Evolutionary conservation across 345 rosid species (phyloP), one percentile per base, ranked within the genome.

Genomic region (Barbarea vulgaris): DNA sequence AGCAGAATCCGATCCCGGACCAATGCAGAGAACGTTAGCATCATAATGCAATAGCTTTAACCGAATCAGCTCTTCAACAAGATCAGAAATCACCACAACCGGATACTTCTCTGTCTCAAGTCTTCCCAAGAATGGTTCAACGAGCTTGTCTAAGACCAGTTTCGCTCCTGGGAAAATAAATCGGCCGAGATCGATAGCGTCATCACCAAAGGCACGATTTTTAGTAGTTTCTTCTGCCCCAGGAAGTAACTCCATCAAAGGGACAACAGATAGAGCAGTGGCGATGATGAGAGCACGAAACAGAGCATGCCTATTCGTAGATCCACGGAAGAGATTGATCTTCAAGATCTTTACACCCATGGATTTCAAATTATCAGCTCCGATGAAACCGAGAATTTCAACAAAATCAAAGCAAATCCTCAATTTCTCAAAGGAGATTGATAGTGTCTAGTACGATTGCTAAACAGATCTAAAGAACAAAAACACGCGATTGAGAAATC

Each of bases 21-120:
- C 91, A 5, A 88, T 88, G 70, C 80, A 89, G 61, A 91, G 89
- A 84, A 87, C 76, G 67, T 82, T 85, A 4, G 82, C 84, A 67
- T 74, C 61, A 54, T 74, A 50, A 73, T 67, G 79, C 77, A 89
- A 47, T 79, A 91, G 73, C 41, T 80, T 72, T 82, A 77, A 77
- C 17, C 67, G 65, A 81, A 81, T 79, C 0, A 91, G 79, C 87
- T 84, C 88, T 67, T 78, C 74, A 46, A 76, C 85, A 15, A 85
- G 88, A 44, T 56, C 46, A 67, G 78, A 27, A 44, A 88, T 83
- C 62, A 52, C 83, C 70, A 69, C 60, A 52, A 85, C 83, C 58
- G 73, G 42, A 24, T 85, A 83, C 52, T 82, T 72, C 12, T 59
- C 12, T 11, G 80, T 71, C 51, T 75, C 84, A 34, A 81, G 7